A percentile compares a stretch with the other conserved stretches of the same genome.
These are phyloP conservation scores for Actinidia arguta DNA, from an alignment of 179 eudicot species.

Conservation along the genomic window DNA sequence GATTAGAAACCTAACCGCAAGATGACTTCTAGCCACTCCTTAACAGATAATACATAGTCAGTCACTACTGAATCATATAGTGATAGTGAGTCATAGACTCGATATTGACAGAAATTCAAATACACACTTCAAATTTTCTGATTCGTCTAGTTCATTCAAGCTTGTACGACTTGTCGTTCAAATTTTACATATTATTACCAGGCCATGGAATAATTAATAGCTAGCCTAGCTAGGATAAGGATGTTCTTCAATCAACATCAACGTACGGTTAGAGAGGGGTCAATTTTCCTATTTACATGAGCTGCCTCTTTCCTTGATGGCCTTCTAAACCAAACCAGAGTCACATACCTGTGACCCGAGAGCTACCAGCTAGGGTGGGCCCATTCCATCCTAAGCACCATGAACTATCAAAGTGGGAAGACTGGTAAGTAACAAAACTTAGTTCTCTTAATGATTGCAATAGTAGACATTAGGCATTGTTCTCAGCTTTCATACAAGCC, in stretches of 20 bases:
- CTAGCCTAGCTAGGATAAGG: background rate
- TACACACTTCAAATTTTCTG: too few species aligned
- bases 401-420: background rate
- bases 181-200: too few species aligned
- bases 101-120: too few species aligned
- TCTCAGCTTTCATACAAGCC: background rate
- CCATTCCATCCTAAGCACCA: background rate
- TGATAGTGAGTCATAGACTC: too few species aligned
- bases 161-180: too few species aligned
- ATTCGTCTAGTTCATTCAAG: too few species aligned
- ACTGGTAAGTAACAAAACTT: background rate
- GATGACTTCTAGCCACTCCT: too few species aligned
- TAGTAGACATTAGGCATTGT: background rate
- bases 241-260: conserved; percentile 3
- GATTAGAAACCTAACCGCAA: background rate
- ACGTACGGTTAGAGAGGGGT: background rate
- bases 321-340: background rate
- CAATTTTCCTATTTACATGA: background rate
- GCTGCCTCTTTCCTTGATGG: background rate
- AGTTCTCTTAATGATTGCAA: background rate
- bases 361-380: background rate
- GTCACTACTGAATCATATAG: too few species aligned
- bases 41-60: too few species aligned
- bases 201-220: too few species aligned
- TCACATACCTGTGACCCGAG: background rate